phyloP scores from a whole-genome alignment of 2,329 filamentous ascomycete species.

The Trichoderma atrobrunneum region DNA sequence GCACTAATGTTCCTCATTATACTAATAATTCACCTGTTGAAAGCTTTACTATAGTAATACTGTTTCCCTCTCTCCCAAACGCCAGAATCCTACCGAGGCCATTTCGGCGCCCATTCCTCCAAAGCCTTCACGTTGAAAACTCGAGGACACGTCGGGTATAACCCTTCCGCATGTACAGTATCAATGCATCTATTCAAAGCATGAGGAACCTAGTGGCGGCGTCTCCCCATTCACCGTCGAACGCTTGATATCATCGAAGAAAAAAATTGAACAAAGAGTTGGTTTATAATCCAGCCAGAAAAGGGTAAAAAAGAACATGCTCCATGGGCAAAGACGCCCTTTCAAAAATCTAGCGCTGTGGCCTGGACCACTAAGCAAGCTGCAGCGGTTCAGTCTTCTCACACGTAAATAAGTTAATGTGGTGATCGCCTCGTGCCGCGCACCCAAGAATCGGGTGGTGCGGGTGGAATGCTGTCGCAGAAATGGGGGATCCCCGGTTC shows the following conservation, averaged over 20 bases:
- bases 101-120: too few species aligned
- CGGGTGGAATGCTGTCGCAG: conserved; percentile 90
- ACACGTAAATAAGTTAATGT: conserved; percentile 85
- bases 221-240: neutral
- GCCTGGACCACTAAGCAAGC: conserved; percentile 5
- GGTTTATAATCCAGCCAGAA: neutral
- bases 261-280: neutral
- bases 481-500: conserved; percentile 76
- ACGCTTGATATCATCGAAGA: conserved; percentile 9
- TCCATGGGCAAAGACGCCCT: neutral
- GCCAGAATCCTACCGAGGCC: conserved; percentile 10
- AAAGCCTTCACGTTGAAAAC: neutral
- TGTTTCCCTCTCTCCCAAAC: conserved; percentile 1
- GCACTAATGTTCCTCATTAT: neutral
- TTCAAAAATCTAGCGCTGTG: neutral
- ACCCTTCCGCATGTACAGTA: neutral
- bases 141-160: neutral
- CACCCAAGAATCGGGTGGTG: conserved; percentile 89
- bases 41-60: neutral
- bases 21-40: neutral
- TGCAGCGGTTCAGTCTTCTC: conserved; percentile 44
- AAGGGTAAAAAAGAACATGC: neutral
- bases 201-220: conserved; percentile 4
- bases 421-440: conserved; percentile 79
- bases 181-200: conserved; percentile 21